Conservation (phyloP, 192 early-diverging fungal species). For the Linnemannia hyalina region DNA sequence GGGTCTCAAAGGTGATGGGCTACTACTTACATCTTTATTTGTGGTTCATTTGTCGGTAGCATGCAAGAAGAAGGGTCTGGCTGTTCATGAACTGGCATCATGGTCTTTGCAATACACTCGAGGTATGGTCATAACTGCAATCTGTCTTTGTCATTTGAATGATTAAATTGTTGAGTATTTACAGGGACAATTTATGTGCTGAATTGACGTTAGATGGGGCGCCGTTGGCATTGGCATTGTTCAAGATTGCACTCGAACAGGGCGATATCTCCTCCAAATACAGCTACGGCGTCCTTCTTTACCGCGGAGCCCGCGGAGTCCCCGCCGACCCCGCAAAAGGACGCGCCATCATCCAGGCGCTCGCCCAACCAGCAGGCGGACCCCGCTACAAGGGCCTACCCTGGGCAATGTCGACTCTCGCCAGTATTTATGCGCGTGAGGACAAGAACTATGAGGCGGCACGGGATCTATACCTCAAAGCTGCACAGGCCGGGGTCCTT, state of each 20-base stretch:
- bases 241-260: slow-evolving; percentile 52
- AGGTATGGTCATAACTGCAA: slow-evolving; percentile 19
- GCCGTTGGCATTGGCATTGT: slow-evolving; percentile 56
- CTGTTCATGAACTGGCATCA: slow-evolving; percentile 11
- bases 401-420: slow-evolving; percentile 61
- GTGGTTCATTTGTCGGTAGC: background rate
- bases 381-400: slow-evolving; percentile 53
- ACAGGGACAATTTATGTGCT: background rate
- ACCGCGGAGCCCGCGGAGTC: slow-evolving; percentile 59
- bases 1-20: no score
- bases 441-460: slow-evolving; percentile 56
- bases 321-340: slow-evolving; percentile 52
- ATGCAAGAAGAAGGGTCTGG: slow-evolving; percentile 27
- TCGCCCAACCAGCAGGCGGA: slow-evolving; percentile 38
- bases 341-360: slow-evolving; percentile 48
- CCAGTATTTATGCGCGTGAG: slow-evolving; percentile 58
- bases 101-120: slow-evolving; percentile 28
- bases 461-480: slow-evolving; percentile 60
- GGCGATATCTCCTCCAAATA: slow-evolving; percentile 60
- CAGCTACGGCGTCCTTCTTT: slow-evolving; percentile 63
- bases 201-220: slow-evolving; percentile 35
- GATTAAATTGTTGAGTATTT: background rate
- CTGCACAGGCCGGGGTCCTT: slow-evolving; percentile 51
- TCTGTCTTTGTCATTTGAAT: background rate
- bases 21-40: background rate